Evolutionary conservation across 805 yeast species (phyloP).

Genomic region (Saturnispora halmiae): DNA sequence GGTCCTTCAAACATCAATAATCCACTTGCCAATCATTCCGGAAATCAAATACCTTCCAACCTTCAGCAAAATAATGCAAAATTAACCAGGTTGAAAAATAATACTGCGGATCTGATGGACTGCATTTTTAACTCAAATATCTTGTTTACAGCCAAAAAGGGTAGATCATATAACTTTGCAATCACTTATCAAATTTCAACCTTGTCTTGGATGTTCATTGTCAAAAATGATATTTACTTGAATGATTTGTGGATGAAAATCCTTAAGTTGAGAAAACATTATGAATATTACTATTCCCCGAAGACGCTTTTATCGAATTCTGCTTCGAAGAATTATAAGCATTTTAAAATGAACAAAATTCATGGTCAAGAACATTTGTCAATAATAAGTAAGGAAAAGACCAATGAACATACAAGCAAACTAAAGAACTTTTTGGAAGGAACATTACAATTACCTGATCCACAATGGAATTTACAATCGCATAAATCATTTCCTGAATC

Average conservation of each 20-base stretch:
- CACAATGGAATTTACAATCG: neutral
- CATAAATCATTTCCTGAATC: neutral
- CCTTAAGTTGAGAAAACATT: conserved; percentile 29
- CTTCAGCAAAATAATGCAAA: neutral
- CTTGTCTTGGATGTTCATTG: conserved; percentile 50
- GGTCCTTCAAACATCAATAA: conserved; percentile 9
- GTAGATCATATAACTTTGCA: conserved; percentile 29
- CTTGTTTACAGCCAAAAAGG: conserved; percentile 29
- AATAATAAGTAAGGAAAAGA: conserved; percentile 20
- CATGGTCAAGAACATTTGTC: conserved; percentile 15
- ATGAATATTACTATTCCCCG: conserved; percentile 29
- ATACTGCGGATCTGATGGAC: conserved; percentile 25
- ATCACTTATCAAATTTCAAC: conserved; percentile 35
- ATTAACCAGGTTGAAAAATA: conserved; percentile 15
- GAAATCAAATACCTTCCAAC: conserved; percentile 2
- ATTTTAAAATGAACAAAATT: conserved; percentile 20
- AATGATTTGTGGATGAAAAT: conserved; percentile 43
- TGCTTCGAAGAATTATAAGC: conserved; percentile 24
- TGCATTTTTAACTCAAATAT: conserved; percentile 28
- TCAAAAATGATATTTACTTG: conserved; percentile 49
- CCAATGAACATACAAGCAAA: conserved; percentile 26
- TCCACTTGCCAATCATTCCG: neutral
- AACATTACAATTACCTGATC: conserved; percentile 12
- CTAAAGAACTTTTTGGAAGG: conserved; percentile 28
- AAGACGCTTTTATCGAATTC: conserved; percentile 24